Base-by-base conservation (phyloP, 1,284 basidiomycete genomes). In the Fistulina hepatica region DNA sequence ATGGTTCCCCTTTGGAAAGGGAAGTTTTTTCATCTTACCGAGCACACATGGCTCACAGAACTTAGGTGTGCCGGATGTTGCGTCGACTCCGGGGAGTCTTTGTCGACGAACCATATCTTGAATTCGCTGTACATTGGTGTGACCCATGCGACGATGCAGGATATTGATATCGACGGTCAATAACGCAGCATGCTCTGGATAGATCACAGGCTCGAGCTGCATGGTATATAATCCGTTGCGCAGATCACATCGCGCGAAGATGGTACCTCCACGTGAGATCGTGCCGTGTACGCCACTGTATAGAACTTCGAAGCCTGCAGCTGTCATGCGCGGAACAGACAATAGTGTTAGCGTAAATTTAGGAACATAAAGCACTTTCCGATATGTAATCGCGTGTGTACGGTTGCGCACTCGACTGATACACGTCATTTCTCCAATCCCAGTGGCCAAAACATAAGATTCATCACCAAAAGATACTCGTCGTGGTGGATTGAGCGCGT, bases 11-110 rank as follows among this genome's bases (percentile, higher is more conserved):
- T 44, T 43, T n/a, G n/a, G n/a, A 37, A 55, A 56, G 5, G 49
- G 51, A 3, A 48, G 44, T 26, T 52, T 52, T 33, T 48, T 47
- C 41, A 51, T 43, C 38, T 59, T 59, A 19, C 43, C 52, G 1
- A 48, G 13, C 5, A 27, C 21, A 37, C 52, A 52, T 0, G 55
- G 47, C 25, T 59, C 50, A 40, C 54, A 58, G 26, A 26, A 39
- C 16, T 25, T 19, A 3, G 20, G 20, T 16, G 13, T 21, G 27
- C 12, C 26, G 37, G 27, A 13, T 12, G 17, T 12, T 6, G 27
- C 17, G n/a, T 6, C n/a, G n/a, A 30, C 27, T 6, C n/a, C 27
- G n/a, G 7, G 6, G 6, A 30, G 27, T 16, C 17, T 12, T 12
- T n/a, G n/a, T 7, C 17, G 27, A 6, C 27, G 27, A 6, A 30